Conservation (phyloP, 1,284 basidiomycete species). For the Athelia sp. region DNA sequence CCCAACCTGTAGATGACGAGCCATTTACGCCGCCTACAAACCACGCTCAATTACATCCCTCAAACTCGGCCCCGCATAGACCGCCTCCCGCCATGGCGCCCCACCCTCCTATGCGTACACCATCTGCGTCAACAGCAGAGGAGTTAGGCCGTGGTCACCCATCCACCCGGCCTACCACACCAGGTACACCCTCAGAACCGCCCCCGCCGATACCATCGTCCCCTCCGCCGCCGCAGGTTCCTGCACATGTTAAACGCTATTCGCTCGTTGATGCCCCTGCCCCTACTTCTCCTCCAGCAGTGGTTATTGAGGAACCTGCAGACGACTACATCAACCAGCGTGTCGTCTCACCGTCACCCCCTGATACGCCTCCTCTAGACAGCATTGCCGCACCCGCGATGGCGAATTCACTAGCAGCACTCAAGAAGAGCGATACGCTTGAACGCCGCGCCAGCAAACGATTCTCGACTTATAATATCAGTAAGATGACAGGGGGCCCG, state of each 20-base stretch:
- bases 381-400: constrained; percentile 55
- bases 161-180: constrained; percentile 24
- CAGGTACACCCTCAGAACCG: constrained; percentile 20
- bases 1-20: background rate
- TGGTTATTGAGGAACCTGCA: constrained; percentile 53
- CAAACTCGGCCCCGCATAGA: constrained; percentile 7
- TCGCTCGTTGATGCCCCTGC: constrained; percentile 71
- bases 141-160: background rate
- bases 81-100: constrained; percentile 12
- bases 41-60: background rate
- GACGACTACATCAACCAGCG: constrained; percentile 25
- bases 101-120: constrained; percentile 5
- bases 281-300: constrained; percentile 28
- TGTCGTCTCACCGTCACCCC: constrained; percentile 26
- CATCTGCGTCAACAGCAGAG: background rate
- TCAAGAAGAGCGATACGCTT: constrained; percentile 83
- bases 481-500: constrained; percentile 78
- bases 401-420: constrained; percentile 80
- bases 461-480: constrained; percentile 94
- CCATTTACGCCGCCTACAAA: background rate
- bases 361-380: constrained; percentile 39
- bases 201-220: constrained; percentile 6
- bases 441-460: constrained; percentile 94
- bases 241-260: constrained; percentile 64
- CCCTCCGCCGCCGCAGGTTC: constrained; percentile 30